Conservation (phyloP, 2,329 filamentous ascomycete genomes). For the Chaetomium olivaceum region DNA sequence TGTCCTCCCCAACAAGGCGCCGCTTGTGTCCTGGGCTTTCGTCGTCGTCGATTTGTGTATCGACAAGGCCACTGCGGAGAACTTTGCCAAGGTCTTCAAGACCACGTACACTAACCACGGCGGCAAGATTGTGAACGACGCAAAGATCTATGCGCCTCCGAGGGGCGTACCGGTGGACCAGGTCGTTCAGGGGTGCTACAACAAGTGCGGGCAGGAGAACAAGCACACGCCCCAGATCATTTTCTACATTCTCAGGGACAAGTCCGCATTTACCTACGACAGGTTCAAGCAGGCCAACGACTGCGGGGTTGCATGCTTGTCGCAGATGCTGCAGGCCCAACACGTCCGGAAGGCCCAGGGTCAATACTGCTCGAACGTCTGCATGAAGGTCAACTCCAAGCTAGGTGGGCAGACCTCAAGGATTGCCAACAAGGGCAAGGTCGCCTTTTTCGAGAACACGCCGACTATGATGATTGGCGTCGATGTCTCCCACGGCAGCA, state of each 20-base stretch:
- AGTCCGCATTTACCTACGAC: slow-evolving; percentile 72
- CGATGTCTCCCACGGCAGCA: slow-evolving; percentile 82
- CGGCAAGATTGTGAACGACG: slow-evolving; percentile 43
- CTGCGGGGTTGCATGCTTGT: slow-evolving; percentile 78
- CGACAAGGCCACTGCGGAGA: slow-evolving; percentile 54
- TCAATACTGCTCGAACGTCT: slow-evolving; percentile 91
- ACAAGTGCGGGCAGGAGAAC: slow-evolving; percentile 54
- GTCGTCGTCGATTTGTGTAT: slow-evolving; percentile 62
- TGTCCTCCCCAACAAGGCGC: slow-evolving; percentile 59
- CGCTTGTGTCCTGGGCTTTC: slow-evolving; percentile 74
- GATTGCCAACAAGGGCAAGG: slow-evolving; percentile 39
- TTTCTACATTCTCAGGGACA: slow-evolving; percentile 73
- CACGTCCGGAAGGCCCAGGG: slow-evolving; percentile 69
- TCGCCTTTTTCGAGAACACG: slow-evolving; percentile 43
- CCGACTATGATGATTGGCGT: slow-evolving; percentile 85
- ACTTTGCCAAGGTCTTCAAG: slow-evolving; percentile 55
- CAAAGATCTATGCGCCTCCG: slow-evolving; percentile 40
- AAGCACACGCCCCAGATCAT: slow-evolving; percentile 70
- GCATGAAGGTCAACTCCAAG: slow-evolving; percentile 97
- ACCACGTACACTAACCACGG: slow-evolving; percentile 52
- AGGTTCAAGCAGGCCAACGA: slow-evolving; percentile 89
- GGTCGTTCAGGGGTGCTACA: slow-evolving; percentile 57
- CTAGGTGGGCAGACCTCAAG: slow-evolving; percentile 76
- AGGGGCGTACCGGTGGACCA: slow-evolving; percentile 44
- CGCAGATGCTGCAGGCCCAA: slow-evolving; percentile 74